Evolutionary conservation across 164 flowering plant species (phyloP).

Genomic region (Annona squamosa): DNA sequence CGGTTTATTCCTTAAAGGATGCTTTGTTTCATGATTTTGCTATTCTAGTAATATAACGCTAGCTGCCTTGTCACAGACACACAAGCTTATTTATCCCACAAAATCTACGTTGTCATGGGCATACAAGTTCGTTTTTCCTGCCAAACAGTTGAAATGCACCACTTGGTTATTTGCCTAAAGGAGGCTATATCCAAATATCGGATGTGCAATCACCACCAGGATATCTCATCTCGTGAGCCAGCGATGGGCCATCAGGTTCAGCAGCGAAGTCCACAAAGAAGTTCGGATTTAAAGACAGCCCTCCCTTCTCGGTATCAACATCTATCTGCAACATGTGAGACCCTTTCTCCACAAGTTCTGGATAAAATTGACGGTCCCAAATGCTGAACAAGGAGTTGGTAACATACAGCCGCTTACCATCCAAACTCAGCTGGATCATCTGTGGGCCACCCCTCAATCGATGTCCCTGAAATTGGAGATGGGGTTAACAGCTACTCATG

Average conservation of each 20-base stretch:
- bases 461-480: conserved; percentile 48
- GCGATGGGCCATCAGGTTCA: conserved; percentile 93
- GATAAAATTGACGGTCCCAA: conserved; percentile 95
- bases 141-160: not conserved
- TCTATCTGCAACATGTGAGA: conserved; percentile 89
- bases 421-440: conserved; percentile 92
- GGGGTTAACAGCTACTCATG: not conserved
- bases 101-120: no score
- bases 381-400: conserved; percentile 91
- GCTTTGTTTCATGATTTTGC: no score
- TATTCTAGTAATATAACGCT: no score
- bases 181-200: conserved; percentile 70
- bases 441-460: conserved; percentile 90
- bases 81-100: no score
- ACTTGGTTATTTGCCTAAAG: not conserved
- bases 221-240: conserved; percentile 97
- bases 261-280: conserved; percentile 84
- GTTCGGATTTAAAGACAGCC: conserved; percentile 63
- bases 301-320: conserved; percentile 78
- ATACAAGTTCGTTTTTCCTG: no score
- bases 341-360: conserved; percentile 71
- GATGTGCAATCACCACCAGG: conserved; percentile 99
- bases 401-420: conserved; percentile 88
- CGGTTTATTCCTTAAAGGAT: no score
- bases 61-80: no score